These are phyloP conservation scores for Fusarium sp. DNA, from an alignment of 2,329 filamentous ascomycete genomes.

Conservation along the genomic window DNA sequence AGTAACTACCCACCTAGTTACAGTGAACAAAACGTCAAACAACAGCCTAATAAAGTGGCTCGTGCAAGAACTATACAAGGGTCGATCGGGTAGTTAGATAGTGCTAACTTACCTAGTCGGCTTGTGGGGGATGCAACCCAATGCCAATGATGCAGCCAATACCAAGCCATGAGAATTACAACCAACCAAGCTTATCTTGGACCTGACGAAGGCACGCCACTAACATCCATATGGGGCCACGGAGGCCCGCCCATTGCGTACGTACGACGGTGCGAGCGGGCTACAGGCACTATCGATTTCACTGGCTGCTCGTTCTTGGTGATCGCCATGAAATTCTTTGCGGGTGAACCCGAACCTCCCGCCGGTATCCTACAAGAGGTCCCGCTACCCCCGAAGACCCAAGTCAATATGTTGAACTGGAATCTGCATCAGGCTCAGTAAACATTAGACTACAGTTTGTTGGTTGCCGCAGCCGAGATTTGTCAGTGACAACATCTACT, in stretches of 20 bases:
- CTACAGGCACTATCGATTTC: background rate
- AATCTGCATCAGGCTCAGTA: background rate
- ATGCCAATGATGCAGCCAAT: conserved; percentile 1
- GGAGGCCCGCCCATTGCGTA: conserved; percentile 10
- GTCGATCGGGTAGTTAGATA: background rate
- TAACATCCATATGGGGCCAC: background rate
- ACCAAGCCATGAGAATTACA: background rate
- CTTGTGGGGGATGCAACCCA: conserved; percentile 10
- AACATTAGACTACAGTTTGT: background rate
- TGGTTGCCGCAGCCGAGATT: background rate
- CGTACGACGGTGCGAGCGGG: background rate
- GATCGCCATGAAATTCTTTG: conserved; percentile 4
- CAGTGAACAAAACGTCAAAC: background rate
- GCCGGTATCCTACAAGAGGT: background rate
- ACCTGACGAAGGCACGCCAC: conserved; percentile 7
- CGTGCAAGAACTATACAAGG: background rate
- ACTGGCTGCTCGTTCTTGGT: background rate
- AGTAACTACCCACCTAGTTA: background rate
- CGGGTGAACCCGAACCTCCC: background rate
- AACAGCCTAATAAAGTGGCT: background rate
- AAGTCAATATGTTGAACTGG: background rate
- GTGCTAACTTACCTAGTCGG: background rate
- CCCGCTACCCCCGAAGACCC: background rate
- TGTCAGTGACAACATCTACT: background rate
- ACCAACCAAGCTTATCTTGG: conserved; percentile 10